Evolutionary conservation across 169 alveolate species (phyloP).

Genomic region (Plasmodium blacklocki): DNA sequence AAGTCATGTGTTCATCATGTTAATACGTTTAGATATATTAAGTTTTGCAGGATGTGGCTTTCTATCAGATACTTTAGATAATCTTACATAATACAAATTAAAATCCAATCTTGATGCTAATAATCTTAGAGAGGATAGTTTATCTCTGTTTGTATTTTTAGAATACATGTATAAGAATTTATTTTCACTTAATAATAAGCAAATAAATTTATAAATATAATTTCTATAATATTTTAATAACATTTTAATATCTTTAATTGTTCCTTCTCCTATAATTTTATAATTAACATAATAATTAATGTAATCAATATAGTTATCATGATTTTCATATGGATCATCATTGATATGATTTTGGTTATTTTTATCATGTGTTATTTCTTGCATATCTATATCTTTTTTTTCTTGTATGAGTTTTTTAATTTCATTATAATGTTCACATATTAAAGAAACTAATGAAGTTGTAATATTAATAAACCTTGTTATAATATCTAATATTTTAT

Average conservation of each 20-base stretch:
- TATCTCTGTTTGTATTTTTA: constrained; percentile 39
- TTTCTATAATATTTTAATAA: constrained; percentile 55
- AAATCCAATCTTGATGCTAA: constrained; percentile 63
- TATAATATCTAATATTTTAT: constrained; percentile 54
- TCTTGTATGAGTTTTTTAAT: constrained; percentile 42
- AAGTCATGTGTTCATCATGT: constrained; percentile 13
- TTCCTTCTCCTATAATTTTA: constrained; percentile 63
- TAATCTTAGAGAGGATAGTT: constrained; percentile 49
- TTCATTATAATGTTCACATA: constrained; percentile 60
- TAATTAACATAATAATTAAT: constrained; percentile 44
- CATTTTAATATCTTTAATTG: constrained; percentile 68
- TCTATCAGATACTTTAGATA: constrained; percentile 23
- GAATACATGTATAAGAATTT: constrained; percentile 21
- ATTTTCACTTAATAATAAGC: constrained; percentile 42
- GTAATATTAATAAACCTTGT: constrained; percentile 58
- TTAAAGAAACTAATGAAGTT: constrained; percentile 47
- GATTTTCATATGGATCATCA: constrained; percentile 4
- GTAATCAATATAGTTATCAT: constrained; percentile 55
- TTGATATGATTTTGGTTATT: background rate
- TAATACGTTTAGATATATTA: constrained; percentile 44
- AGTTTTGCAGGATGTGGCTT: constrained; percentile 2
- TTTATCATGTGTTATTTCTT: background rate
- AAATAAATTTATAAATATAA: constrained; percentile 64
- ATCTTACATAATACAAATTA: constrained; percentile 53
- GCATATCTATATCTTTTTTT: constrained; percentile 8